These are phyloP conservation scores for Blastocystis hominis DNA, from an alignment of 352 stramenopile species.

Conservation along the genomic window DNA sequence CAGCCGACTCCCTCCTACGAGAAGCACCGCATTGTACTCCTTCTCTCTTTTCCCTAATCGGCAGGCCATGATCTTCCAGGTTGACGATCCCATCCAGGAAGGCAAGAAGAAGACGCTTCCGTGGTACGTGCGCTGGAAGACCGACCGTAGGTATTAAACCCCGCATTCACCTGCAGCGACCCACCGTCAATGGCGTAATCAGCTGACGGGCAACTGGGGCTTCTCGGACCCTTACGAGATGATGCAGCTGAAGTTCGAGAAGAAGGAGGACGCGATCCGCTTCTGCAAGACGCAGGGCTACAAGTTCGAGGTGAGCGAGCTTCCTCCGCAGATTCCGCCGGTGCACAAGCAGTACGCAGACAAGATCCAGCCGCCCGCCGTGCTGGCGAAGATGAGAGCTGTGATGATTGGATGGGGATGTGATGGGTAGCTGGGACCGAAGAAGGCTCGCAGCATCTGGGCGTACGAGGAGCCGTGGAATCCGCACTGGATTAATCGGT, in stretches of 20 bases:
- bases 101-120: conserved; percentile 49
- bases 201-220: conserved; percentile 6
- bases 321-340: conserved; percentile 35
- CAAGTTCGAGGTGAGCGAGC: conserved; percentile 15
- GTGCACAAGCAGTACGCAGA: conserved; percentile 49
- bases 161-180: background rate
- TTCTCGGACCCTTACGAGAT: conserved; percentile 38
- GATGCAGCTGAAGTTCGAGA: conserved; percentile 54
- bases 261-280: conserved; percentile 41
- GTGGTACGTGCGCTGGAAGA: conserved; percentile 47
- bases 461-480: conserved; percentile 50
- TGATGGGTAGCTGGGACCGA: conserved; percentile 38
- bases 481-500: conserved; percentile 43
- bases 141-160: background rate
- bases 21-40: conserved; percentile 6
- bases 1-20: conserved; percentile 36
- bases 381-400: conserved; percentile 48
- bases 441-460: conserved; percentile 53
- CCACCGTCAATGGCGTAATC: conserved; percentile 38
- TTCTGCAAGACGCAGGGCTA: conserved; percentile 50
- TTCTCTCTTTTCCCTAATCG: background rate
- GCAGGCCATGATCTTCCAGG: conserved; percentile 27
- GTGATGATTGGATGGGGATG: background rate
- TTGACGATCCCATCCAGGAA: conserved; percentile 43
- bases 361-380: conserved; percentile 45